Evolutionary conservation across 257 asterid genomes (phyloP).

Genomic region (Przewalskia tangutica): DNA sequence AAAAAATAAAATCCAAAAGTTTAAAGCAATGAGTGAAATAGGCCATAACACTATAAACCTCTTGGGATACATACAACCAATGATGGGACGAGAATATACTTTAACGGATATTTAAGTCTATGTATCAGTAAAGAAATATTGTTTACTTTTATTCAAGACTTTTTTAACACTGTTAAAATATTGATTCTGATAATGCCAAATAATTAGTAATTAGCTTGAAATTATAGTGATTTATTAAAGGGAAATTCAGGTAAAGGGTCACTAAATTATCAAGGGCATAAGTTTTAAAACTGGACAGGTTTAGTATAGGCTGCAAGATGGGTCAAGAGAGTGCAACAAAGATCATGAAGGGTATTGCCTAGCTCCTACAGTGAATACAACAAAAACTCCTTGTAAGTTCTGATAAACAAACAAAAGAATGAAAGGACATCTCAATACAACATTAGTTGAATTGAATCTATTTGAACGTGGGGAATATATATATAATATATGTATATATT

Average conservation of each 20-base stretch:
- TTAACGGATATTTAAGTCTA: background rate
- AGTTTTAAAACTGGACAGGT: background rate
- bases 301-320: background rate
- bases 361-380: no score
- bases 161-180: background rate
- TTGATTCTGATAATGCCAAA: background rate
- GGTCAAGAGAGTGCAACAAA: background rate
- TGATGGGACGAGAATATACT: background rate
- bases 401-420: background rate
- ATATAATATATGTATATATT: background rate
- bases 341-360: no score
- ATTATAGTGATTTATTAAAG: background rate
- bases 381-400: no score
- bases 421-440: constrained; percentile 1
- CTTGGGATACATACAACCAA: background rate
- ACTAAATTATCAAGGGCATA: background rate
- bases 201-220: background rate
- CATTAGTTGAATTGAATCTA: background rate
- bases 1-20: background rate
- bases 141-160: background rate
- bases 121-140: background rate
- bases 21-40: background rate
- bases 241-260: background rate
- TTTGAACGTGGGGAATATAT: background rate
- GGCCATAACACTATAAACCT: background rate